Evolutionary conservation across 352 stramenopile species (phyloP), one percentile per base, ranked within the genome.

Genomic region (Globisporangium irregulare): DNA sequence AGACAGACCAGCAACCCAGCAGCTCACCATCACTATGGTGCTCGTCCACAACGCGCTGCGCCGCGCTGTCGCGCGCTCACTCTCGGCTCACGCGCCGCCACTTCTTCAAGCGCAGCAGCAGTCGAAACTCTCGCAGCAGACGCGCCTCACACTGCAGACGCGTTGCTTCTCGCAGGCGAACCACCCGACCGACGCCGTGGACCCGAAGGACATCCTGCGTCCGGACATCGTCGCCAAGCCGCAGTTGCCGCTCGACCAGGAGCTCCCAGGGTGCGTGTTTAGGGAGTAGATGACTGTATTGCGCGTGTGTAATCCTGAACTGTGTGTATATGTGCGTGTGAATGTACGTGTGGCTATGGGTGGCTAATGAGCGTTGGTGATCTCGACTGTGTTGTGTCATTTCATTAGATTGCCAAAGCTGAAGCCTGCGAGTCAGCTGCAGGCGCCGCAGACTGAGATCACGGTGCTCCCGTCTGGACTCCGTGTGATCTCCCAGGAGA

Each of bases 401-500:
- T 12, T 51, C 9, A 29, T 2, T 60, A 90, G 84, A 0, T 75
- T 96, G 61, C 90, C 90, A 2, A 80, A 80, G 68, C 82, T 97
- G 54, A 95, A 95, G 67, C 87, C 90, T 0, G 88, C 89, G 43
- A 93, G 82, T 59, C 86, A 97, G 59, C 68, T 96, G 24, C 74
- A 88, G 59, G 80, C 86, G 36, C 97, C 97, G 4, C 81, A 95
- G 67, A 99, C 96, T 1, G 73, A 97, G 71, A 87, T 98, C 32
- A 98, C 96, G 36, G 97, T 88, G 59, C 80, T 99, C 12, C 76
- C 90, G 15, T 98, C 98, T 57, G 97, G 96, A 0, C 80, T 99
- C 48, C 91, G 96, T 34, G 96, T 99, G 29, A 98, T 98, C 62
- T 98, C 94, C 15, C 95, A 99, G 69, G 96, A 99, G 74, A 99